phyloP scores from a whole-genome alignment of 139 green algal species.

The Nannochloris sp. region DNA sequence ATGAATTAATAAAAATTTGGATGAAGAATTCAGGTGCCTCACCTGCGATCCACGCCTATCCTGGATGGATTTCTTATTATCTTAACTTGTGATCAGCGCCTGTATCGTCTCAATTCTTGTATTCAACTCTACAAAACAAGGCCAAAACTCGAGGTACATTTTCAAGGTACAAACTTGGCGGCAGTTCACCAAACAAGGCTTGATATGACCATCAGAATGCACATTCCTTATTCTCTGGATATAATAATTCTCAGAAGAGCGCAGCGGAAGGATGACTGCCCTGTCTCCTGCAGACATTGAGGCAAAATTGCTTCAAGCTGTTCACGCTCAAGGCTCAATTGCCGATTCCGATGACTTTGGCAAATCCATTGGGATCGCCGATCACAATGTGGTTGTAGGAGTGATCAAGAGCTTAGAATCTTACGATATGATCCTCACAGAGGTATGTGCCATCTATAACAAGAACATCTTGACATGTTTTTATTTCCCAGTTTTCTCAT shows the following conservation, averaged over 20 bases:
- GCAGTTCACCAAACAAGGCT: background rate
- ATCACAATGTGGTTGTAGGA: conserved; percentile 74
- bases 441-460: conserved; percentile 41
- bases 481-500: background rate
- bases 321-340: conserved; percentile 45
- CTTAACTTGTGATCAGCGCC: too few species aligned
- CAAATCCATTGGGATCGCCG: conserved; percentile 15
- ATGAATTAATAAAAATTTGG: too few species aligned
- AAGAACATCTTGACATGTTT: background rate
- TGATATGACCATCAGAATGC: background rate
- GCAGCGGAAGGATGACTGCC: background rate
- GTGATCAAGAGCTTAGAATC: conserved; percentile 75
- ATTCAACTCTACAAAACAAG: too few species aligned
- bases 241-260: background rate
- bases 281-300: conserved; percentile 39
- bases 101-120: too few species aligned
- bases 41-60: too few species aligned
- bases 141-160: too few species aligned
- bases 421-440: conserved; percentile 62
- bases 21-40: too few species aligned
- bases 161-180: background rate
- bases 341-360: conserved; percentile 66
- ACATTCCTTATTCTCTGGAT: background rate
- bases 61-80: too few species aligned
- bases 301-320: conserved; percentile 35